These are phyloP conservation scores for Trichoderma endophyticum DNA, from an alignment of 2,329 filamentous ascomycete genomes.

Conservation along the genomic window DNA sequence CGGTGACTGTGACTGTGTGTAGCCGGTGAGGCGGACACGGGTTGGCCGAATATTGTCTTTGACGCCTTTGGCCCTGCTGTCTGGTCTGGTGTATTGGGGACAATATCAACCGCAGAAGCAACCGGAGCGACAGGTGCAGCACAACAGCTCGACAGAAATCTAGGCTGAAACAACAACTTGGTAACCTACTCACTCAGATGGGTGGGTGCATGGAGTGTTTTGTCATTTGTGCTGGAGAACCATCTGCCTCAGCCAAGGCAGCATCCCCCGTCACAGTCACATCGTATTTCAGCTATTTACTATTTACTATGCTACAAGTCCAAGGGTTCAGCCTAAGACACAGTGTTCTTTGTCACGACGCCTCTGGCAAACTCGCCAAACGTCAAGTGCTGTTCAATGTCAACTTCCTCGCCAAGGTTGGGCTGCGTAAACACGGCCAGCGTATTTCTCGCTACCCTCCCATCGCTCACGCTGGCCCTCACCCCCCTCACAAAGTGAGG, in stretches of 20 bases:
- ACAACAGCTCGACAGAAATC: not conserved
- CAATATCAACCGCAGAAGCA: not conserved
- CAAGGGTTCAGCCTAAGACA: slow-evolving; percentile 32
- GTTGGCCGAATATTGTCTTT: not conserved
- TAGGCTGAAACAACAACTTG: not conserved
- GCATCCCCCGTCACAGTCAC: not conserved
- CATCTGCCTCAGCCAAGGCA: not conserved
- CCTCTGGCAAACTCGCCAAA: slow-evolving; percentile 74
- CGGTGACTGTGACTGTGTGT: not conserved
- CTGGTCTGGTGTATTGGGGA: not conserved
- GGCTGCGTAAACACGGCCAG: slow-evolving; percentile 97
- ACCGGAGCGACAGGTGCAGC: not conserved
- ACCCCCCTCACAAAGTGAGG: slow-evolving; percentile 91
- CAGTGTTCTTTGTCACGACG: slow-evolving; percentile 58
- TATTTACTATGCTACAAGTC: not conserved
- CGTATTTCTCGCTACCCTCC: slow-evolving; percentile 73
- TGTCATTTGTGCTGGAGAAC: not conserved
- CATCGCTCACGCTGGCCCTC: slow-evolving; percentile 49
- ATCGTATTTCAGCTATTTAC: not conserved
- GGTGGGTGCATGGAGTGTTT: not conserved
- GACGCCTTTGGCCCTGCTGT: not conserved
- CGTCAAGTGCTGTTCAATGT: slow-evolving; percentile 61
- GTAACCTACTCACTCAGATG: not conserved
- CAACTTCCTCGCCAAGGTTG: slow-evolving; percentile 77
- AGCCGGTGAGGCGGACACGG: slow-evolving; percentile 5